A percentile compares a stretch with the other conserved stretches of the same genome.
Conservation (phyloP, 257 asterid genomes). For the Galeopsis tetrahit region DNA sequence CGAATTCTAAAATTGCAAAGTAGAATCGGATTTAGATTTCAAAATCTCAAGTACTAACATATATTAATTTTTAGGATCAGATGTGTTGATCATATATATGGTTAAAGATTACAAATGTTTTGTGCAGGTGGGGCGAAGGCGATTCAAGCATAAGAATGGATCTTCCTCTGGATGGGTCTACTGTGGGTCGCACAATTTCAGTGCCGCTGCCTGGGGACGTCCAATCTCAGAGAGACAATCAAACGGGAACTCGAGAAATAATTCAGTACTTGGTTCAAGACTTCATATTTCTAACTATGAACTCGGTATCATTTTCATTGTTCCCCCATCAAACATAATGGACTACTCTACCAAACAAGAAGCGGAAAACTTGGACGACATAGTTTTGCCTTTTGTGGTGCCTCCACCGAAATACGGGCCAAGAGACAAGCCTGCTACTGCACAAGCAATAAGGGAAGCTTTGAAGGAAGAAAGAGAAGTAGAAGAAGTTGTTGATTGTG, state of each 20-base stretch:
- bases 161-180: conserved; percentile 89
- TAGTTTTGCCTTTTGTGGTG: conserved; percentile 68
- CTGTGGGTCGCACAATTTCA: conserved; percentile 86
- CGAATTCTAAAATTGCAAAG: too few species aligned
- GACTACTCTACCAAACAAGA: conserved; percentile 30
- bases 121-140: conserved; percentile 81
- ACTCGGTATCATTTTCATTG: conserved; percentile 72
- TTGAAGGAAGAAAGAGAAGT: conserved; percentile 43
- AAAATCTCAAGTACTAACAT: too few species aligned
- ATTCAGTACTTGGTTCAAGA: conserved; percentile 65
- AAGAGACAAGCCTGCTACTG: conserved; percentile 72
- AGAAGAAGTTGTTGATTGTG: conserved; percentile 39
- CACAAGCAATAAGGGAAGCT: conserved; percentile 79
- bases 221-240: conserved; percentile 54
- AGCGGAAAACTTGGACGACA: conserved; percentile 60
- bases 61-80: background rate
- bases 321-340: conserved; percentile 55
- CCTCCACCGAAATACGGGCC: conserved; percentile 80
- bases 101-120: conserved; percentile 34
- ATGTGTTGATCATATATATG: background rate
- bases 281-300: conserved; percentile 84
- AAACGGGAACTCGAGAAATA: conserved; percentile 30
- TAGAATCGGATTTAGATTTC: too few species aligned
- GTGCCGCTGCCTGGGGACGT: conserved; percentile 98
- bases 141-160: conserved; percentile 55